Percentiles rank a stretch among this genome's conserved stretches.
Conservation (phyloP, 805 yeast species). For the Suhomyces xylopsoci region DNA sequence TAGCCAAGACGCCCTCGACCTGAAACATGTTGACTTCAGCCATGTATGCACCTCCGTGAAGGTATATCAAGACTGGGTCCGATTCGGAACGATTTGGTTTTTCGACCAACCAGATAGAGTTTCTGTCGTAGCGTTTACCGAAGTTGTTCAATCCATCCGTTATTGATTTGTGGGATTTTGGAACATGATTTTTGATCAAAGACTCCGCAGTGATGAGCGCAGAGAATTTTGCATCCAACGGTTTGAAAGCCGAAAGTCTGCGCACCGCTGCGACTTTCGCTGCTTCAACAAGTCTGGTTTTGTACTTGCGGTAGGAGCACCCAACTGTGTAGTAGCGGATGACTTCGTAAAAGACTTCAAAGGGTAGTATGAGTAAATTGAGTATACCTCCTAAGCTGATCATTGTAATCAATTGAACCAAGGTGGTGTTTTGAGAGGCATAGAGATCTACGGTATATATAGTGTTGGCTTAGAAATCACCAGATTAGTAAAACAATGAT, state of each 20-base stretch:
- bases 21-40: constrained; percentile 26
- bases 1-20: constrained; percentile 25
- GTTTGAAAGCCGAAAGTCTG: background rate
- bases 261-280: background rate
- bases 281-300: background rate
- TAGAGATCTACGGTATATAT: too few species aligned
- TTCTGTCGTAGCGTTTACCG: constrained; percentile 29
- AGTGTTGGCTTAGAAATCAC: too few species aligned
- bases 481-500: too few species aligned
- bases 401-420: background rate
- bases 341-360: background rate
- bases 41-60: constrained; percentile 42
- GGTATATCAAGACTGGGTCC: constrained; percentile 32
- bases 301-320: background rate
- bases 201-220: background rate
- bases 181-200: background rate
- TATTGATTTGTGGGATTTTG: background rate
- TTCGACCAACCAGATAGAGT: constrained; percentile 35
- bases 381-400: background rate
- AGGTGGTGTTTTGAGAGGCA: too few species aligned
- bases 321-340: background rate
- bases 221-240: background rate
- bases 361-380: background rate
- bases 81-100: constrained; percentile 19
- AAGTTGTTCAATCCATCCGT: constrained; percentile 16